A percentile compares a stretch with the other conserved stretches of the same genome.
These are phyloP conservation scores for Saussurea involucrata DNA, from an alignment of 129 eudicot genomes.

Conservation along the genomic window DNA sequence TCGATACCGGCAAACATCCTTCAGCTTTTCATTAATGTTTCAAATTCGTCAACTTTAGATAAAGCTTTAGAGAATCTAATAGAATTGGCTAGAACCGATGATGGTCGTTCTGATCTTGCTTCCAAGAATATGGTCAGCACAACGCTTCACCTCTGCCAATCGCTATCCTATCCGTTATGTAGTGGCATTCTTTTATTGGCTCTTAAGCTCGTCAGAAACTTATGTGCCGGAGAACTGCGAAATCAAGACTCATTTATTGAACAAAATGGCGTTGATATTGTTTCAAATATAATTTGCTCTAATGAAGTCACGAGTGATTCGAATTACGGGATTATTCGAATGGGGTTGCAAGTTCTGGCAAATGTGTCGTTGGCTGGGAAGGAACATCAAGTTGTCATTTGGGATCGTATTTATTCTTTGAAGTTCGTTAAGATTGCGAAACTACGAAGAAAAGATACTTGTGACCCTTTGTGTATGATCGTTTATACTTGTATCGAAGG, in stretches of 20 bases:
- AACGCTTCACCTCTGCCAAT: constrained; percentile 52
- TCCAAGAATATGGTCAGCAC: constrained; percentile 36
- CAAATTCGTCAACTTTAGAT: constrained; percentile 41
- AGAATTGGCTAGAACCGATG: constrained; percentile 40
- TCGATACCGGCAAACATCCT: constrained; percentile 39
- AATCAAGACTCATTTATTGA: constrained; percentile 62
- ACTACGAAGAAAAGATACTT: constrained; percentile 50
- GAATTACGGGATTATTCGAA: constrained; percentile 43
- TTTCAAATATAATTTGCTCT: constrained; percentile 29
- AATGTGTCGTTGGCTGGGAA: constrained; percentile 77
- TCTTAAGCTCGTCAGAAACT: constrained; percentile 69
- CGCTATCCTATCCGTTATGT: constrained; percentile 24
- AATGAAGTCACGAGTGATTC: constrained; percentile 29
- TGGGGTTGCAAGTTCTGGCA: constrained; percentile 71
- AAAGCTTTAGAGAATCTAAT: constrained; percentile 46
- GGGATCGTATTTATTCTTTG: constrained; percentile 49
- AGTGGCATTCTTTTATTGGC: constrained; percentile 41
- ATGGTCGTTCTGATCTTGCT: constrained; percentile 77
- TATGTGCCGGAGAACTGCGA: constrained; percentile 66
- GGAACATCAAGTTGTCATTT: constrained; percentile 48
- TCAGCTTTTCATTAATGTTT: constrained; percentile 34
- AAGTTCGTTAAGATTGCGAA: constrained; percentile 55
- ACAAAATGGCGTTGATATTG: constrained; percentile 51
- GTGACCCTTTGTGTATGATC: constrained; percentile 86
- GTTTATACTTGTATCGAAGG: constrained; percentile 63